Conservation (phyloP, 345 rosid genomes). For the Noccaea caerulescens region DNA sequence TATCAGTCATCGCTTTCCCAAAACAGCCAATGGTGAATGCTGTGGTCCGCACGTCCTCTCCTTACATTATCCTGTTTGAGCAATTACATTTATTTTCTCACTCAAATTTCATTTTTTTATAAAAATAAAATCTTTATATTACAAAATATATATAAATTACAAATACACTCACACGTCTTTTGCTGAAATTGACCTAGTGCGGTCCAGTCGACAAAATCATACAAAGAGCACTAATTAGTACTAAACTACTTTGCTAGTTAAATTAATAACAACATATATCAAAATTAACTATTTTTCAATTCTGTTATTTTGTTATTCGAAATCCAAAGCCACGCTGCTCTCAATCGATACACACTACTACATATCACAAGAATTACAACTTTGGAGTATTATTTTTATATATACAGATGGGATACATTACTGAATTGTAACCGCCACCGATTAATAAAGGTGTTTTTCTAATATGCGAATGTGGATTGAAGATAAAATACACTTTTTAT, state of each 20-base stretch:
- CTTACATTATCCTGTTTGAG: conserved; percentile 37
- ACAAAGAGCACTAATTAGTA: conserved; percentile 19
- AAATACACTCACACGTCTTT: conserved; percentile 28
- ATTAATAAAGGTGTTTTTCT: background rate
- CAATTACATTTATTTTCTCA: conserved; percentile 13
- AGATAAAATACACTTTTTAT: background rate
- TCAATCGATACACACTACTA: background rate
- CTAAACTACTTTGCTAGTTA: background rate
- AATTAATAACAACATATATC: background rate
- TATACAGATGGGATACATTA: background rate
- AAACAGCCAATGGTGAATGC: conserved; percentile 41
- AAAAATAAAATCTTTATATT: background rate
- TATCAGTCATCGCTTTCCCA: conserved; percentile 29
- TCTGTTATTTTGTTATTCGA: conserved; percentile 11
- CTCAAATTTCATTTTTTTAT: background rate
- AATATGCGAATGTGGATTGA: conserved; percentile 4
- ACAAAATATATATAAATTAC: background rate
- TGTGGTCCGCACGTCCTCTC: conserved; percentile 44
- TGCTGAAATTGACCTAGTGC: conserved; percentile 23
- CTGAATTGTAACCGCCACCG: conserved; percentile 9
- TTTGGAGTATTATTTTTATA: background rate
- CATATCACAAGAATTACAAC: conserved; percentile 8
- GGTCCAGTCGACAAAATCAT: conserved; percentile 30
- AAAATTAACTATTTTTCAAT: background rate
- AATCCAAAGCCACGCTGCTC: conserved; percentile 16